A percentile compares a stretch with the other conserved stretches of the same genome.
phyloP scores from a whole-genome alignment of 2,329 filamentous ascomycete genomes.

The Parasarocladium wereldwijsianum region DNA sequence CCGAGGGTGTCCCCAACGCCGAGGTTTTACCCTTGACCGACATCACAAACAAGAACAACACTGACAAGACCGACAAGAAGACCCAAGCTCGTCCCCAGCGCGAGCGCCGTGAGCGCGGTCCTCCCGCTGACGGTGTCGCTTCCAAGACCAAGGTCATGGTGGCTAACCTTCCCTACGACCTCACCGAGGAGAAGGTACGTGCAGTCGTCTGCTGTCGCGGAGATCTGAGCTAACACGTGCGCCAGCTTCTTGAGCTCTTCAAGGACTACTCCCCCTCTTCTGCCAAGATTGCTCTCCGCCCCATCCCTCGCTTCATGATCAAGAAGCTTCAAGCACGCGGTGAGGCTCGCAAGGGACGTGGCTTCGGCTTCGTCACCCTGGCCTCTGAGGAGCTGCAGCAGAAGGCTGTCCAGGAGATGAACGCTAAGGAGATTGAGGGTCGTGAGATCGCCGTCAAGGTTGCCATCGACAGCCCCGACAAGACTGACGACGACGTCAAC shows the following conservation, averaged over 20 bases:
- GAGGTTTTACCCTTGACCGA: constrained; percentile 47
- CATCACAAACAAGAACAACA: constrained; percentile 41
- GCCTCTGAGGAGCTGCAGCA: constrained; percentile 91
- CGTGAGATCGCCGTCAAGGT: constrained; percentile 99
- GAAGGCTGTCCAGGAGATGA: constrained; percentile 97
- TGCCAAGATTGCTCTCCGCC: constrained; percentile 96
- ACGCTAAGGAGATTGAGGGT: constrained; percentile 97
- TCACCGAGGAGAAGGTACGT: constrained; percentile 88
- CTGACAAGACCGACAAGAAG: constrained; percentile 46
- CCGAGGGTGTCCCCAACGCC: constrained; percentile 29
- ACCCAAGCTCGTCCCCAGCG: constrained; percentile 38
- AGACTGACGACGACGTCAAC: constrained; percentile 75
- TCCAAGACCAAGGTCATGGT: constrained; percentile 99
- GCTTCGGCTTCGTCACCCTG: constrained; percentile 95
- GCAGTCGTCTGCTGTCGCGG: background rate
- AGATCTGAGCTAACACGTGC: constrained; percentile 9
- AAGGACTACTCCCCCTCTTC: constrained; percentile 79
- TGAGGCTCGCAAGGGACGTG: constrained; percentile 96
- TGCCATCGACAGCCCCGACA: constrained; percentile 97
- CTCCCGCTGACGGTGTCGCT: constrained; percentile 89
- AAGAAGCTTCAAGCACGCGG: constrained; percentile 98
- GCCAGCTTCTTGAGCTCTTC: constrained; percentile 93
- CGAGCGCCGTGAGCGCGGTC: constrained; percentile 69
- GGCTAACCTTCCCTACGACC: constrained; percentile 94
- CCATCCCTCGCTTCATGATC: constrained; percentile 99